Evolutionary conservation across 176 grass and related monocot species (phyloP).

Genomic region (Pontederia paniculata): DNA sequence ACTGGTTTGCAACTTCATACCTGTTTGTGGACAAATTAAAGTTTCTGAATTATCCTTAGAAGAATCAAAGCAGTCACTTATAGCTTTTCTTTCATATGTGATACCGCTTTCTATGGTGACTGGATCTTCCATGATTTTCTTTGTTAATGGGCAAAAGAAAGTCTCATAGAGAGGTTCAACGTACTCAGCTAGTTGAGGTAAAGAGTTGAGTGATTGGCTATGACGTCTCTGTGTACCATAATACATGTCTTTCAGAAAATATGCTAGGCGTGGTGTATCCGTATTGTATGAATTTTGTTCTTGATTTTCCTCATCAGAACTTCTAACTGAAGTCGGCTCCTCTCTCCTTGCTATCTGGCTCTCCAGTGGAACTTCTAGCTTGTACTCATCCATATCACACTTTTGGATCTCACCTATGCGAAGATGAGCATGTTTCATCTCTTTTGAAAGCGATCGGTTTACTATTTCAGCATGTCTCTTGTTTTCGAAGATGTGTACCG

Average conservation of each 20-base stretch:
- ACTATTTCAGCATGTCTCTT: conserved; percentile 22
- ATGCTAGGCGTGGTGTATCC: conserved; percentile 45
- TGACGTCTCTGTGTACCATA: conserved; percentile 30
- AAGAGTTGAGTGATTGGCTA: conserved; percentile 20
- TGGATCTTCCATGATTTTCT: conserved; percentile 81
- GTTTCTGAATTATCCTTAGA: conserved; percentile 35
- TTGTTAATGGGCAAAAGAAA: conserved; percentile 84
- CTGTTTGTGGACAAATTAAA: conserved; percentile 62
- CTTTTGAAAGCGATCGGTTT: conserved; percentile 16
- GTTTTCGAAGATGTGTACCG: conserved; percentile 29
- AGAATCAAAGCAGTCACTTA: conserved; percentile 53
- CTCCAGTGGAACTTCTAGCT: neutral
- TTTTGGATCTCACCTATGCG: conserved; percentile 10
- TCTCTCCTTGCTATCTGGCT: neutral
- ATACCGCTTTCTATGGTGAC: conserved; percentile 70
- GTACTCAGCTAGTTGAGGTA: conserved; percentile 47
- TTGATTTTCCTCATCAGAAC: neutral
- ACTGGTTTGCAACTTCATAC: conserved; percentile 44
- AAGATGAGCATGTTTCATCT: conserved; percentile 15
- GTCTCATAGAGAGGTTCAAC: conserved; percentile 78
- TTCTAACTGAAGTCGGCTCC: neutral
- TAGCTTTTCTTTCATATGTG: conserved; percentile 73
- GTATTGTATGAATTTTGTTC: conserved; percentile 21
- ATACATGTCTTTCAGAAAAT: conserved; percentile 48
- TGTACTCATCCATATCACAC: conserved; percentile 5